Evolutionary conservation across 2,329 filamentous ascomycete species (phyloP), one percentile per base, ranked within the genome.

Genomic region (Pezicula radicicola): DNA sequence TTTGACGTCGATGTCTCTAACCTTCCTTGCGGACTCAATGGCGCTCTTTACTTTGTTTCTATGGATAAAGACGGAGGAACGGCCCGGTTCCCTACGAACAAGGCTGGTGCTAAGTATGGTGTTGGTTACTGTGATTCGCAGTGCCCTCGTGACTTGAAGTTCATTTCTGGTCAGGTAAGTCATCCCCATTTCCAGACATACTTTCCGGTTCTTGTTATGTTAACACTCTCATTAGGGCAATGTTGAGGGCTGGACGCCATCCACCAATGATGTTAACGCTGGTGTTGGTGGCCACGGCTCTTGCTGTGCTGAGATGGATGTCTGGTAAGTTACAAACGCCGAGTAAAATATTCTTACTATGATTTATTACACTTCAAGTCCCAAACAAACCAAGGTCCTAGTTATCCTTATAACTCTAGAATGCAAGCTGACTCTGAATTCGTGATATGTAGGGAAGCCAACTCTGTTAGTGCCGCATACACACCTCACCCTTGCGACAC

Each of bases 1-100:
- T 88, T 89, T 55, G 85, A 88, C 50, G 85, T 88, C 25, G 86
- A 89, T 65, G 80, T 87, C 42, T 87, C 84, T 39, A 77, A 79
- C 60, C 73, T 88, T 18, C 79, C 80, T 54, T 90, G 87, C 63
- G 87, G 87, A 54, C 71, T 89, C 53, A 89, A 90, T 69, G 86
- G 85, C 50, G 86, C 86, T 43, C 72, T 89, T 44, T 89, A 89
- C 72, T 75, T 87, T 40, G 73, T 80, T 15, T 72, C 78, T 61
- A 87, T 88, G 83, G 75, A 80, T 10, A 70, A 74, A 6, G 80
- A 85, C 60, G 87, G 86, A 59, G 85, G 83, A 30, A 56, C 75
- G 52, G 63, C 71, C 53, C 72, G 71, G 60, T 78, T 77, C 59
- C 62, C 73, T 0, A 72, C 68, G 49, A 83, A 81, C 68, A 74